A percentile compares a stretch with the other conserved stretches of the same genome.
These are phyloP conservation scores for Phytophthora sp. DNA, from an alignment of 352 stramenopile species.

Conservation along the genomic window DNA sequence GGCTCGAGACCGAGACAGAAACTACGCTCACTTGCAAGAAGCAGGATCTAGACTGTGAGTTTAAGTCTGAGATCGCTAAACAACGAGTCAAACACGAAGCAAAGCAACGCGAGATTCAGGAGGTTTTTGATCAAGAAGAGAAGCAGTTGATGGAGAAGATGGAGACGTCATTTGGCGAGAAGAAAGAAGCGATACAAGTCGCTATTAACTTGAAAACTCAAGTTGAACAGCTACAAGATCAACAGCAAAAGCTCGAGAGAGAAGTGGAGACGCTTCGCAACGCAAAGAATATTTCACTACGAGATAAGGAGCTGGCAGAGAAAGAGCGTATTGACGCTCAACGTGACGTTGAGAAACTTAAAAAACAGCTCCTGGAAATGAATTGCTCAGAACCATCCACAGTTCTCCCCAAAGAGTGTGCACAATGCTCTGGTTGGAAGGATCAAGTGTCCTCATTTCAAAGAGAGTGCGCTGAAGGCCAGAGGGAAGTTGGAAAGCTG, in stretches of 20 bases:
- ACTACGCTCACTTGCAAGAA: slow-evolving; percentile 49
- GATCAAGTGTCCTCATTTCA: slow-evolving; percentile 22
- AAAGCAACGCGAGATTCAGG: slow-evolving; percentile 51
- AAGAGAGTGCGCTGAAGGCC: slow-evolving; percentile 6
- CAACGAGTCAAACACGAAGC: slow-evolving; percentile 47
- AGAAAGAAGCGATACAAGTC: slow-evolving; percentile 26
- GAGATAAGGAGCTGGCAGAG: slow-evolving; percentile 21
- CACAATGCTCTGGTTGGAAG: slow-evolving; percentile 17
- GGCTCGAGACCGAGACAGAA: slow-evolving; percentile 60
- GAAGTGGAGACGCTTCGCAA: slow-evolving; percentile 22
- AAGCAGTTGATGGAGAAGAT: slow-evolving; percentile 44
- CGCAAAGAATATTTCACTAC: slow-evolving; percentile 23
- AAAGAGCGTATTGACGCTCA: slow-evolving; percentile 9
- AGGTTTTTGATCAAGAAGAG: slow-evolving; percentile 45
- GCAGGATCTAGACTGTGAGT: slow-evolving; percentile 64
- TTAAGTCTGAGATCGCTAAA: slow-evolving; percentile 51
- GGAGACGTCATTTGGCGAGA: slow-evolving; percentile 34
- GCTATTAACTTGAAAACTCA: slow-evolving; percentile 39
- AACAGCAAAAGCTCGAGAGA: slow-evolving; percentile 24
- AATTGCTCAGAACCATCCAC: slow-evolving; percentile 1
- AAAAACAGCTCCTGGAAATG: slow-evolving; percentile 11
- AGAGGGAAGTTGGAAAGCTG: slow-evolving; percentile 20
- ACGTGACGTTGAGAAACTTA: slow-evolving; percentile 19
- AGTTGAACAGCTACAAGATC: slow-evolving; percentile 29
- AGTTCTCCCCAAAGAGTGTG: slow-evolving; percentile 10